Percentiles rank a stretch among this genome's conserved stretches.
Evolutionary conservation across 2,329 filamentous ascomycete genomes (phyloP).

Genomic region (Zymoseptoria brevis): DNA sequence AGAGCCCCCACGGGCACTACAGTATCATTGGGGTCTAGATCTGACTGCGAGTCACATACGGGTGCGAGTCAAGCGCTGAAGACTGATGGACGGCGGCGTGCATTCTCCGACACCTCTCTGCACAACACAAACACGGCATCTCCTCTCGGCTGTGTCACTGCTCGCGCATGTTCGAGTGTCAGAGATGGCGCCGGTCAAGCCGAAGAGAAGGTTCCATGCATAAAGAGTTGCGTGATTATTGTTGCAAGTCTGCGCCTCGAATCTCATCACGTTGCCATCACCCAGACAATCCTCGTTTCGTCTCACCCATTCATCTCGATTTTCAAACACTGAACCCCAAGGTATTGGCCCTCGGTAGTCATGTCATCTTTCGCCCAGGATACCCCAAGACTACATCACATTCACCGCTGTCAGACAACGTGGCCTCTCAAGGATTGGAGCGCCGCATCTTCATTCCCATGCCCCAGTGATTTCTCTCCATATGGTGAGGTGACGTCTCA

Average conservation of each 20-base stretch:
- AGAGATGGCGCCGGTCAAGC: neutral
- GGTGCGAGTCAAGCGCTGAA: neutral
- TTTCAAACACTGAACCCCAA: no score
- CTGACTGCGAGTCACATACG: neutral
- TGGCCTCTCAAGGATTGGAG: neutral
- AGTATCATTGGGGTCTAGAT: neutral
- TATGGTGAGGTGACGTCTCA: neutral
- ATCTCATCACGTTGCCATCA: neutral
- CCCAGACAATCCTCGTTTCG: neutral
- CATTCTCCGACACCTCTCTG: neutral
- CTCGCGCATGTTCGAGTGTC: neutral
- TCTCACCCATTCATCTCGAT: neutral
- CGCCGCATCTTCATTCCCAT: neutral
- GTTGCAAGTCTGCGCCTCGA: neutral
- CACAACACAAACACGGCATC: no score
- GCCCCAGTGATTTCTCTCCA: neutral
- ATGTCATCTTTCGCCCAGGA: neutral
- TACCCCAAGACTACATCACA: neutral
- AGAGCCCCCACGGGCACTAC: neutral
- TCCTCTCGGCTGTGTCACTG: neutral
- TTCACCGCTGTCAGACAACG: neutral
- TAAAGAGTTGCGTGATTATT: neutral
- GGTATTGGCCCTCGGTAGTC: neutral
- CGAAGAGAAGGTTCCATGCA: neutral
- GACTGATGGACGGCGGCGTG: no score